phyloP scores from a whole-genome alignment of 768 basidiomycete genomes.

The Pleurotus platypus region DNA sequence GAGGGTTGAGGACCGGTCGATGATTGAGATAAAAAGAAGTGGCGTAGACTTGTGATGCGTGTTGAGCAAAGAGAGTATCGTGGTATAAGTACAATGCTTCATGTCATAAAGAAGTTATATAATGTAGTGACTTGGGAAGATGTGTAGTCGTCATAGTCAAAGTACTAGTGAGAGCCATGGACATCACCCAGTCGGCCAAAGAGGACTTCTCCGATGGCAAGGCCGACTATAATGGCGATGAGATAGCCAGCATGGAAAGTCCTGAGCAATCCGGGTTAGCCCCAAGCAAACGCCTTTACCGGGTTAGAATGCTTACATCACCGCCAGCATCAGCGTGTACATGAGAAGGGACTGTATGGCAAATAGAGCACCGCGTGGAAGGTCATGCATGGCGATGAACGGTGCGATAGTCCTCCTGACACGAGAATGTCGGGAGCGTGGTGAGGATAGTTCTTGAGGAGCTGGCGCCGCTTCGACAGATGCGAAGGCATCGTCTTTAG shows the following conservation, averaged over 20 bases:
- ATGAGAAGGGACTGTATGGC: constrained; percentile 57
- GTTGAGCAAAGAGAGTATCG: too few relatives aligned
- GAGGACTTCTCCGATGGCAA: constrained; percentile 70
- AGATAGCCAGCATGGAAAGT: constrained; percentile 80
- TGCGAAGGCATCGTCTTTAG: not conserved
- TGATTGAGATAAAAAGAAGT: too few relatives aligned
- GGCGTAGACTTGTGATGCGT: too few relatives aligned
- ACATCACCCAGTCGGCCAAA: constrained; percentile 53
- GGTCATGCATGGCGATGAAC: constrained; percentile 65
- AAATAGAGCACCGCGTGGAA: constrained; percentile 65
- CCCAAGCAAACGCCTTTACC: not conserved
- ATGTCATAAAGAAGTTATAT: not conserved
- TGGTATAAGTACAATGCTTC: not conserved
- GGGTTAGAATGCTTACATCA: constrained; percentile 55
- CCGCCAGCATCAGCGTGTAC: constrained; percentile 76
- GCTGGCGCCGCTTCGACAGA: not conserved
- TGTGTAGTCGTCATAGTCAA: not conserved
- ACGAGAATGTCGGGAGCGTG: not conserved
- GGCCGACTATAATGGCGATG: constrained; percentile 65
- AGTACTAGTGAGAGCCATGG: constrained; percentile 8
- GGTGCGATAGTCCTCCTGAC: constrained; percentile 45
- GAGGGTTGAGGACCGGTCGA: too few relatives aligned
- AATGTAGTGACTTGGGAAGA: not conserved
- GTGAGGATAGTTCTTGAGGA: not conserved
- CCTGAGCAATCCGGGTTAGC: constrained; percentile 40